phyloP scores from a whole-genome alignment of 306 rosid species.

The Begonia fuchsioides region DNA sequence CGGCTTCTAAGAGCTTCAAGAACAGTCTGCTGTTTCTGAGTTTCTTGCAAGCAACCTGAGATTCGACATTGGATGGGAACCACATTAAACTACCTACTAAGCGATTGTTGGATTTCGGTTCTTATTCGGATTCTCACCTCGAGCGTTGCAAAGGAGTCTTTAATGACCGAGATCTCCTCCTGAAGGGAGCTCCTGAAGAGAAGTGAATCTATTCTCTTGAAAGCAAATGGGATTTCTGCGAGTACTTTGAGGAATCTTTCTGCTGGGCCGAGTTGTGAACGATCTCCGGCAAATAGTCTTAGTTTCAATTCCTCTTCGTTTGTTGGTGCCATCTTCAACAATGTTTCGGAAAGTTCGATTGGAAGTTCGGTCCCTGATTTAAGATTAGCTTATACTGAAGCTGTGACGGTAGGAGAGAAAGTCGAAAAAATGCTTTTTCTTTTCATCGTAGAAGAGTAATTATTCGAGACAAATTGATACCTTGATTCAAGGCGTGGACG shows the following conservation, averaged over 20 bases:
- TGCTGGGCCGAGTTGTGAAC: conserved; percentile 64
- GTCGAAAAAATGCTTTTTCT: not conserved
- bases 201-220: conserved; percentile 66
- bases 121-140: conserved; percentile 35
- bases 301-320: conserved; percentile 80
- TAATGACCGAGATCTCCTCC: conserved; percentile 47
- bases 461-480: conserved; percentile 11
- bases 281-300: conserved; percentile 44
- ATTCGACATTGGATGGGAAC: conserved; percentile 9
- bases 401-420: not conserved
- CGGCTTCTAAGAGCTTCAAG: conserved; percentile 82
- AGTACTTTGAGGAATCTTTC: conserved; percentile 67
- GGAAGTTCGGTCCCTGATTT: conserved; percentile 73
- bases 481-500: conserved; percentile 62
- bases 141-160: conserved; percentile 46
- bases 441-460: not conserved
- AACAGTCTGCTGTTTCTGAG: conserved; percentile 72
- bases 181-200: conserved; percentile 62
- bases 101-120: no score
- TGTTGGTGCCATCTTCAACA: conserved; percentile 83
- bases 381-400: no score
- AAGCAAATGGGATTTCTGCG: conserved; percentile 69
- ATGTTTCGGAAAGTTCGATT: conserved; percentile 56
- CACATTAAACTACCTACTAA: no score
- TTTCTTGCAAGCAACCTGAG: conserved; percentile 59